These are phyloP conservation scores for Rhodotorula sp. DNA, from an alignment of 1,284 basidiomycete species.

Conservation along the genomic window DNA sequence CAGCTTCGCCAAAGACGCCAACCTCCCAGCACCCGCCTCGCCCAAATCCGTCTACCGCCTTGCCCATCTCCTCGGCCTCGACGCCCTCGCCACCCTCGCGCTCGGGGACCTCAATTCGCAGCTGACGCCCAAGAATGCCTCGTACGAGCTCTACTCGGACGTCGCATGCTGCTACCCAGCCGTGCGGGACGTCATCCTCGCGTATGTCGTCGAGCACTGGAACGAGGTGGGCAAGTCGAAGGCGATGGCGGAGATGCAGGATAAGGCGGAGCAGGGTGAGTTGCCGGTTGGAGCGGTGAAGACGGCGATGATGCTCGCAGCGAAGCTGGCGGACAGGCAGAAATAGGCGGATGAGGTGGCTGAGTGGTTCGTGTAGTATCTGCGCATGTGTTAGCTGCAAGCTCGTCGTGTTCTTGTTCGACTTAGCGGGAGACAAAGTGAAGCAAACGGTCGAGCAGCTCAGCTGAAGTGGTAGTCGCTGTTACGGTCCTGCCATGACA, in stretches of 20 bases:
- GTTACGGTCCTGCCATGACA: too few species aligned
- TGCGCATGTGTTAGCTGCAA: too few species aligned
- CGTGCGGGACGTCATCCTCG: background rate
- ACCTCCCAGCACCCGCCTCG: background rate
- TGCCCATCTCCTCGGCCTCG: conserved; percentile 8
- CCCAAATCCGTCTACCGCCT: conserved; percentile 18
- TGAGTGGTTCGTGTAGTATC: too few species aligned
- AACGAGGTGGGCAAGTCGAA: background rate
- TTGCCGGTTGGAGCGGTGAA: background rate
- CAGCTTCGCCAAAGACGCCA: background rate
- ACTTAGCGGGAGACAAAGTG: too few species aligned
- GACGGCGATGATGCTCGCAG: background rate
- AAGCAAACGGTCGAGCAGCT: too few species aligned
- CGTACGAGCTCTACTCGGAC: conserved; percentile 4
- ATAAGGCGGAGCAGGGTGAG: background rate
- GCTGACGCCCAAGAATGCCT: background rate
- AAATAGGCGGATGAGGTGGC: too few species aligned
- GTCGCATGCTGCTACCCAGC: background rate
- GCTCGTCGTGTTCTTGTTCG: too few species aligned
- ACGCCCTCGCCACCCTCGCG: background rate
- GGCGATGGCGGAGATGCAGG: background rate
- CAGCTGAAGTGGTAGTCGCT: too few species aligned
- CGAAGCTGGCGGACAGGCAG: background rate
- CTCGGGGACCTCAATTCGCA: background rate
- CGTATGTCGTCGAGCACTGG: background rate